Base-by-base conservation (phyloP, 2,329 filamentous ascomycete species). In the Curvularia eragrostidis region DNA sequence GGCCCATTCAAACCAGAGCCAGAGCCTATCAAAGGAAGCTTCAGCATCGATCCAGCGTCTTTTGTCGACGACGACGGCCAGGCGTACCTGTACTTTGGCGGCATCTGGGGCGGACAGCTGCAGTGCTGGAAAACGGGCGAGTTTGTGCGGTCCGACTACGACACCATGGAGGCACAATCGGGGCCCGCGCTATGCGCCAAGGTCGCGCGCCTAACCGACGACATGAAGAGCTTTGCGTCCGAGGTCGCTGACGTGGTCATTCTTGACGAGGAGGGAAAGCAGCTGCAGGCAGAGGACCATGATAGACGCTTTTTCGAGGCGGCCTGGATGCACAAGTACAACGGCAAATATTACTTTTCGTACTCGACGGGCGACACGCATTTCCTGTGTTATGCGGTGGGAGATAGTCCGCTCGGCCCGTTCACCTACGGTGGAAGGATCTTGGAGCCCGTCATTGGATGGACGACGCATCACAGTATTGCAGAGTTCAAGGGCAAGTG, bases 391-490 rank as follows among this genome's bases (percentile, higher is more conserved):
- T 93, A 91, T 71, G 90, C 88, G 1, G 85, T 83, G 2, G 84
- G 87, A 0, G 79, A 85, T 5, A 87, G 77, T 56, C 90, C 90
- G 0, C 77, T 86, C 10, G 90, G 90, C 0, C 90, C 90, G 0
- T 93, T 93, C 67, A 89, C 85, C 1, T 93, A 91, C 61, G 83
- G 81, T 0, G 90, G 90, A 0, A 79, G 85, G 46, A 89, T 93
- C 53, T 74, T 93, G 48, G 89, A 92, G 80, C 90, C 90, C 0
- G 90, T 93, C 5, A 75, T 90, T 24, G 90, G 90, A 1, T 93
- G 90, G 90, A 93, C 90, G 42, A 93, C 90, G 53, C 90, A 93
- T 77, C 90, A 93, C 74, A 90, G 87, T 3, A 89, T 93, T 64
- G 88, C 89, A 9, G 89, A 92, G 80, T 91, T 90, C 70, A 74